These are phyloP conservation scores for Populus tomentosa DNA, from an alignment of 441 rosid species.

Conservation along the genomic window DNA sequence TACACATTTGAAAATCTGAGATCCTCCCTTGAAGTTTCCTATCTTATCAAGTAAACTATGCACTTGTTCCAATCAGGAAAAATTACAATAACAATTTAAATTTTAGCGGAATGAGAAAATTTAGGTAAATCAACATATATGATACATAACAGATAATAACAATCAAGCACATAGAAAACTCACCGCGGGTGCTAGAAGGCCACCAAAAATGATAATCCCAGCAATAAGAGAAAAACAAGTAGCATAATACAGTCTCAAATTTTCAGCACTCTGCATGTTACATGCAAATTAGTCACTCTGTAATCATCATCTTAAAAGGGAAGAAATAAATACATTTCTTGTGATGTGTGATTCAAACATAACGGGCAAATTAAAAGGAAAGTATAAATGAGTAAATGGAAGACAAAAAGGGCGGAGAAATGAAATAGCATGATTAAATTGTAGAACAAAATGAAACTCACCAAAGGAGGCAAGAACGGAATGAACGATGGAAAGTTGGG, in stretches of 20 bases:
- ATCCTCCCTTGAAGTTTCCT: neutral
- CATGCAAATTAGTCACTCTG: conserved; percentile 1
- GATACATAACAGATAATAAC: neutral
- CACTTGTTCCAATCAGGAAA: neutral
- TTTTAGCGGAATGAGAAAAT: neutral
- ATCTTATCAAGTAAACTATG: neutral
- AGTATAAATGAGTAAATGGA: neutral
- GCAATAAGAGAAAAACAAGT: conserved; percentile 86
- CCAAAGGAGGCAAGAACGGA: conserved; percentile 96
- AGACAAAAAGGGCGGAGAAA: neutral
- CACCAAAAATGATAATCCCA: conserved; percentile 90
- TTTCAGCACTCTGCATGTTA: conserved; percentile 64
- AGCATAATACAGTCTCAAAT: conserved; percentile 78
- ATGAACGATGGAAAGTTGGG: conserved; percentile 96
- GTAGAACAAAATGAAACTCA: conserved; percentile 25
- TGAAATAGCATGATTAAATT: neutral
- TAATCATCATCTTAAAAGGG: conserved; percentile 4
- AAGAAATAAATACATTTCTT: conserved; percentile 1
- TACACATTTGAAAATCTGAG: neutral
- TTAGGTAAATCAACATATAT: neutral
- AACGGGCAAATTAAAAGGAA: neutral
- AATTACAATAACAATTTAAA: neutral
- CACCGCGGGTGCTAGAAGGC: conserved; percentile 84
- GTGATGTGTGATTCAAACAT: neutral
- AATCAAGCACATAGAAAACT: conserved; percentile 28